Evolutionary conservation across 306 rosid genomes (phyloP), one percentile per base, ranked within the genome.

Genomic region (Begonia loranthoides): DNA sequence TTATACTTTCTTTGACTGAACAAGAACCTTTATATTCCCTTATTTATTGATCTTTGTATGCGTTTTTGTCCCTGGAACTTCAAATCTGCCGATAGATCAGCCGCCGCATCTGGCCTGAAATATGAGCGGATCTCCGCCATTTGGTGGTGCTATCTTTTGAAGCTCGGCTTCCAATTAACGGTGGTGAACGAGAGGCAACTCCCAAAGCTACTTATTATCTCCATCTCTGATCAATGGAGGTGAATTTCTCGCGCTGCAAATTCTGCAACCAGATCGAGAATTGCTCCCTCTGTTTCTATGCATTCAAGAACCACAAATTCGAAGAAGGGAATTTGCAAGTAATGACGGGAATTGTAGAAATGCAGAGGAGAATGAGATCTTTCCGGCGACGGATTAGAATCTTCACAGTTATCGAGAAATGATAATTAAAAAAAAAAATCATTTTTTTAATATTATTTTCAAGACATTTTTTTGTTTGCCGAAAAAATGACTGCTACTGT

Each of bases 41-140:
- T 80, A 92, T 76, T 83, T 86, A 81, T 86, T 92, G 84, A 80
- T 74, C 94, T 80, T 92, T n/a, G 76, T 66, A 12, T 41, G 45
- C 79, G 64, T 86, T 86, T 62, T 76, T 2, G 84, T 73, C 41
- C 96, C 99, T 0, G 94, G 96, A 67, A 92, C 94, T 72, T 92
- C 99, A 76, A 92, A 70, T 63, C 88, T 80, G 51, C 96, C 96
- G 58, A 92, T 87, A 61, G 94, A 83, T 73, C 99, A 92, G 10
- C 99, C 99, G 66, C 99, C 99, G 66, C 99, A 92, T 72, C 94
- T 76, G 1, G 88, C 88, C 53, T 86, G 66, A 58, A 92, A 73
- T 16, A 92, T 49, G 28, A 92, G 82, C 15, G 83, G 88, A 8
- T 94, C 99, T 41, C 99, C 72, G 40, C 96, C 99, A 70, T 92